Evolutionary conservation across 2,329 filamentous ascomycete species (phyloP).

Genomic region (Fusarium chaquense): DNA sequence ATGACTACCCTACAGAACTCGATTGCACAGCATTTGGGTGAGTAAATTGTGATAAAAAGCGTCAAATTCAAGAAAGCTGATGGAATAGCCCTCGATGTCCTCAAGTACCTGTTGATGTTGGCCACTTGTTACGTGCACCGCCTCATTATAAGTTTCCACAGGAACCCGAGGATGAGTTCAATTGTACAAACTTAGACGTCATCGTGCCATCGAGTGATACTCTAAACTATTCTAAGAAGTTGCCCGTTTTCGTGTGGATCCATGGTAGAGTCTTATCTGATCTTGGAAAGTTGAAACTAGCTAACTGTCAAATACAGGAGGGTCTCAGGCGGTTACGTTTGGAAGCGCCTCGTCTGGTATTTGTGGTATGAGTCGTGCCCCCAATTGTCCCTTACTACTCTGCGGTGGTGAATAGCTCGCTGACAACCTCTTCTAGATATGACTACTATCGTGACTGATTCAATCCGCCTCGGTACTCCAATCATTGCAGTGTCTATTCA

Average conservation of each 20-base stretch:
- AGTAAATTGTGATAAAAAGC: accelerated
- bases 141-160: conserved; percentile 35
- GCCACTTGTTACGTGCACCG: conserved; percentile 58
- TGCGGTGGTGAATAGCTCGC: background rate
- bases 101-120: conserved; percentile 55
- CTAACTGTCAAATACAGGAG: conserved; percentile 42
- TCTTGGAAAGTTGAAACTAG: accelerated
- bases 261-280: conserved; percentile 49
- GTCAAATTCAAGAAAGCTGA: background rate
- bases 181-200: conserved; percentile 59
- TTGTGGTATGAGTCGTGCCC: conserved; percentile 51
- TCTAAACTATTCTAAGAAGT: background rate
- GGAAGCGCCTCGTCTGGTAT: conserved; percentile 56
- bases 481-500: conserved; percentile 39
- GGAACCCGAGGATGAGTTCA: conserved; percentile 57
- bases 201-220: conserved; percentile 42
- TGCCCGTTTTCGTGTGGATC: conserved; percentile 61
- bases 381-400: too few relatives aligned
- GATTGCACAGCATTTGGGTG: conserved; percentile 19
- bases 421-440: background rate
- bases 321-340: conserved; percentile 59
- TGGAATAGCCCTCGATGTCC: conserved; percentile 55
- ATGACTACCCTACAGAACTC: background rate
- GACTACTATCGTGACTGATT: conserved; percentile 52
- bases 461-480: conserved; percentile 44